Evolutionary conservation across 2,329 filamentous ascomycete species (phyloP), one percentile per base, ranked within the genome.

Genomic region (Orbilia javanica): DNA sequence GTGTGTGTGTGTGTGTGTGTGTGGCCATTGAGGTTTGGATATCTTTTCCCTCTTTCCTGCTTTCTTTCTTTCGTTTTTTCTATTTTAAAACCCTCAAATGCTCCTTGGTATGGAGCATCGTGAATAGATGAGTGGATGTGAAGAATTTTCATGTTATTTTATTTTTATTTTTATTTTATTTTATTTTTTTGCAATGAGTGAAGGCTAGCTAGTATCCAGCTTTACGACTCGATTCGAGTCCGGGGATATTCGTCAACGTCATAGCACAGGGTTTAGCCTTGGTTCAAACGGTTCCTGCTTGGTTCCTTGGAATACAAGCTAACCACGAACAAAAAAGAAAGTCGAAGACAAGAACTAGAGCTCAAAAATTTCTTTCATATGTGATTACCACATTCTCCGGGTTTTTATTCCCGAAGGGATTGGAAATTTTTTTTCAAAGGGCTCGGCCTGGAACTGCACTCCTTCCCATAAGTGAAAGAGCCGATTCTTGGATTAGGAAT

Each of bases 231-330:
- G 25, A 10, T 66, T 60, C 22, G 27, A 25, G 29, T 34, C 31
- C 31, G 31, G 7, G 7, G 34, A 11, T 55, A 55, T 72, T 36
- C 60, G 60, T 42, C 22, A 62, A 74, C 70, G 70, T 74, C 70
- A 74, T 74, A 74, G 52, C 22, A 31, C 70, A 73, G 69, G 69
- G 70, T 67, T 66, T 5, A 8, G 10, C 42, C 44, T 22, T 44
- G n/a, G 42, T 44, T 20, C 42, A 44, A 44, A 7, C 42, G 55
- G 55, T 60, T 60, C 55, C 55, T 60, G 55, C 34, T 60, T 71
- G 25, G 68, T 72, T 72, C 69, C 69, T 73, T 73, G 69, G 34
- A 46, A 70, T 65, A 44, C 1, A 22, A 29, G 25, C 29, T 52
- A 36, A 53, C 29, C 7, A 3, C 7, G 29, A 31, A 57, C 5